Percentiles rank a stretch among this genome's conserved stretches.
These are phyloP conservation scores for Schwanniomyces polymorphus DNA, from an alignment of 805 yeast genomes.

Conservation along the genomic window DNA sequence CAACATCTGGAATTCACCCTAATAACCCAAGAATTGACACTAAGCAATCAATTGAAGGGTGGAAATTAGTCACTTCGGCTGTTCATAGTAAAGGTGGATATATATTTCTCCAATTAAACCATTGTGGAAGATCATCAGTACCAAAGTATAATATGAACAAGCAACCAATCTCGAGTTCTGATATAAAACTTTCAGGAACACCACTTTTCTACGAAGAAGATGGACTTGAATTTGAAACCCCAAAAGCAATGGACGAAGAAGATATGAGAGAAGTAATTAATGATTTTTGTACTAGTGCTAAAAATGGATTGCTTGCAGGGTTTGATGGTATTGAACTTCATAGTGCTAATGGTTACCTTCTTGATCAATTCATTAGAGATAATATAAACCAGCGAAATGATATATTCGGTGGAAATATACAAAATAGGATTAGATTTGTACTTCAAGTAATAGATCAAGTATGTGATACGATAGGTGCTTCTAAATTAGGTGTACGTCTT, in stretches of 20 bases:
- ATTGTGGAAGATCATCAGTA: not conserved
- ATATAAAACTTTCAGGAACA: not conserved
- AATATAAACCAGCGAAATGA: constrained; percentile 23
- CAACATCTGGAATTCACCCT: not conserved
- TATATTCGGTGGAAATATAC: constrained; percentile 25
- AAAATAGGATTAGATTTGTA: constrained; percentile 20
- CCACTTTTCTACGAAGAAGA: not conserved
- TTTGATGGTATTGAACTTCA: constrained; percentile 27
- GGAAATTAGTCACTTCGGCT: not conserved
- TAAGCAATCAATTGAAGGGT: not conserved
- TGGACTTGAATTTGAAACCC: not conserved
- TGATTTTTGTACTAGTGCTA: constrained; percentile 10
- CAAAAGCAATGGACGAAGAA: constrained; percentile 5
- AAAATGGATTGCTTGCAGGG: constrained; percentile 21
- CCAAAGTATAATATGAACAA: not conserved
- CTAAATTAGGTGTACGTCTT: not conserved
- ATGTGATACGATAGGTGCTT: not conserved
- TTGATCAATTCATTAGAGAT: constrained; percentile 21
- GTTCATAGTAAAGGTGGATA: not conserved
- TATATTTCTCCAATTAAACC: not conserved
- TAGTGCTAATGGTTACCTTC: constrained; percentile 27
- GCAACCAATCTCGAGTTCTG: not conserved
- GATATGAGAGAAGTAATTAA: constrained; percentile 1
- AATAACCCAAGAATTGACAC: not conserved
- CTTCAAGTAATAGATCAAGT: constrained; percentile 20